These are phyloP conservation scores for Cavenderia fasciculata DNA, from an alignment of 78 protist genomes.

Conservation along the genomic window DNA sequence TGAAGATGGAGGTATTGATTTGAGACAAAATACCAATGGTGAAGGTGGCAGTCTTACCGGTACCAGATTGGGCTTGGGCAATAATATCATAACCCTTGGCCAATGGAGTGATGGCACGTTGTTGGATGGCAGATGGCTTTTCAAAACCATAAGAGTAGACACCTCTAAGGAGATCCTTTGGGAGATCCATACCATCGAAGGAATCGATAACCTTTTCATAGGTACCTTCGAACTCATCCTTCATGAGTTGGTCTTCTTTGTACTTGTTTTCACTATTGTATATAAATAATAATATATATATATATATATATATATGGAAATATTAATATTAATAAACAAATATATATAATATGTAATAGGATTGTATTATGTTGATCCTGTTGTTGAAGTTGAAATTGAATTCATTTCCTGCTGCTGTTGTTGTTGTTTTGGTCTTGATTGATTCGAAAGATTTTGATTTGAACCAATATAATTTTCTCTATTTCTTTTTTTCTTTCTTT, in stretches of 20 bases:
- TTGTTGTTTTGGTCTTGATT: no score
- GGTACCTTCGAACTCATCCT: constrained; percentile 73
- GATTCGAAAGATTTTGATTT: no score
- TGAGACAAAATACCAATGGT: constrained; percentile 90
- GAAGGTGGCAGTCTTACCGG: constrained; percentile 99
- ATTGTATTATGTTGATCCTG: no score
- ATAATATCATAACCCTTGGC: constrained; percentile 94
- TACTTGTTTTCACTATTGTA: constrained; percentile 3
- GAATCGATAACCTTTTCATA: constrained; percentile 86
- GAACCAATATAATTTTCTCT: no score
- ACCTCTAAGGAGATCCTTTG: constrained; percentile 96
- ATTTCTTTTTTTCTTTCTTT: no score
- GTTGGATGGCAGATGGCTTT: constrained; percentile 99
- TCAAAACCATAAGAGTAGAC: constrained; percentile 98
- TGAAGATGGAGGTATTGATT: constrained; percentile 74
- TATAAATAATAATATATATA: neutral
- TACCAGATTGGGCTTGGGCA: constrained; percentile 99
- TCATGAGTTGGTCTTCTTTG: constrained; percentile 78
- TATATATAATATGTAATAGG: no score
- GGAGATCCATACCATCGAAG: constrained; percentile 96
- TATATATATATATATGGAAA: neutral
- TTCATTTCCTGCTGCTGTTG: no score
- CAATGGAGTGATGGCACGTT: constrained; percentile 96
- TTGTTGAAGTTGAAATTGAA: no score
- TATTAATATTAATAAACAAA: no score